phyloP scores from a whole-genome alignment of 2,329 filamentous ascomycete species.

The Fragosphaeria purpurea region DNA sequence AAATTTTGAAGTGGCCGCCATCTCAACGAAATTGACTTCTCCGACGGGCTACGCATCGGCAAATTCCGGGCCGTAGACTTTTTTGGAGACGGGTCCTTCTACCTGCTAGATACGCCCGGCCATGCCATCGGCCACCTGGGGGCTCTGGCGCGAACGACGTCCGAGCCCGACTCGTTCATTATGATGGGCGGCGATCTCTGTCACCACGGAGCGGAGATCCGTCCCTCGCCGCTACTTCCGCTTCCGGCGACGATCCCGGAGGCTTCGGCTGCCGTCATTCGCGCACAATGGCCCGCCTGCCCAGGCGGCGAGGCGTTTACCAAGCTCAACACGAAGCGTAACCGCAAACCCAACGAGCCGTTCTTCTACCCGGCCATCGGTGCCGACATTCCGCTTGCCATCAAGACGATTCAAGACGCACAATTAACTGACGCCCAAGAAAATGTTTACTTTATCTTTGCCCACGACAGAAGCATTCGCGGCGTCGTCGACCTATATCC shows the following conservation, averaged over 20 bases:
- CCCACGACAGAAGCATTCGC: conserved; percentile 12
- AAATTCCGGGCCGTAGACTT: conserved; percentile 15
- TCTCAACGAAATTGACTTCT: conserved; percentile 16
- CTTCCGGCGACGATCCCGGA: conserved; percentile 8
- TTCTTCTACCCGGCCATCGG: conserved; percentile 4
- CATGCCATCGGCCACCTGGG: conserved; percentile 14
- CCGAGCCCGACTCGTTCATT: conserved; percentile 12
- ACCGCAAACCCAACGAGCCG: conserved; percentile 3
- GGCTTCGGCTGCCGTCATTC: background rate
- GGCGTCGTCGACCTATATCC: conserved; percentile 12
- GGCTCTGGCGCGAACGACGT: conserved; percentile 14
- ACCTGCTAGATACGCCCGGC: conserved; percentile 15
- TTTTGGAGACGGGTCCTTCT: conserved; percentile 17
- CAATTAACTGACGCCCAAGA: conserved; percentile 13
- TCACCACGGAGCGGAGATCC: conserved; percentile 14
- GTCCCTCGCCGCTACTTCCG: conserved; percentile 11
- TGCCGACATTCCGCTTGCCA: conserved; percentile 1
- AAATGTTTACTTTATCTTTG: conserved; percentile 11
- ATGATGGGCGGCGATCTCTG: conserved; percentile 16
- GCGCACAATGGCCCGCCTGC: background rate
- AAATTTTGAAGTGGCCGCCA: background rate
- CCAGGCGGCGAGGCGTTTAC: conserved; percentile 4
- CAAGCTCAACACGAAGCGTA: conserved; percentile 2
- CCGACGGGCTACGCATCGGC: conserved; percentile 5
- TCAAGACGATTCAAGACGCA: conserved; percentile 10